phyloP scores from a whole-genome alignment of 148 eudicot species.

The Beta vulgaris region DNA sequence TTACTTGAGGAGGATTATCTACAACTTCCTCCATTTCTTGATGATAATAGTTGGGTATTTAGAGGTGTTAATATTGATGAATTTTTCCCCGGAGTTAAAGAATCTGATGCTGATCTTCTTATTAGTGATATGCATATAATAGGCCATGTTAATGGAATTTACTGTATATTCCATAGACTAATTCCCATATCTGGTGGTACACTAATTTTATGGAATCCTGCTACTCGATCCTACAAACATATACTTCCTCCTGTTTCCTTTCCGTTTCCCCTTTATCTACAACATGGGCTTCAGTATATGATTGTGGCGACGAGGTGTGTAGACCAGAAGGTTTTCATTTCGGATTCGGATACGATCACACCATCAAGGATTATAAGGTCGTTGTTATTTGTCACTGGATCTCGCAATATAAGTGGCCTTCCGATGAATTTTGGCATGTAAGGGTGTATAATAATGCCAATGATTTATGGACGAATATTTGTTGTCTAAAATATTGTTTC shows the following conservation, averaged over 20 bases:
- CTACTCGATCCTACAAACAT: background rate
- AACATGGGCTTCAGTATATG: background rate
- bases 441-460: background rate
- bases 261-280: background rate
- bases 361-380: background rate
- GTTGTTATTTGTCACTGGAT: conserved; percentile 6
- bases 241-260: background rate
- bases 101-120: too few relatives aligned
- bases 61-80: background rate
- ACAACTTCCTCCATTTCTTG: conserved; percentile 9
- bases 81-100: background rate
- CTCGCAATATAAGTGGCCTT: background rate
- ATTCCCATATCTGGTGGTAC: background rate
- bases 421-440: background rate
- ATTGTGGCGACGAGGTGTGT: background rate
- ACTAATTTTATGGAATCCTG: conserved; percentile 4
- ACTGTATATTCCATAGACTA: background rate
- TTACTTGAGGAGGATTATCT: background rate
- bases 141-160: conserved; percentile 10
- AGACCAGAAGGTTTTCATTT: background rate
- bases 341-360: conserved; percentile 12
- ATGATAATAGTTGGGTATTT: background rate
- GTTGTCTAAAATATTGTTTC: background rate
- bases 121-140: background rate
- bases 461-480: conserved; percentile 10